Evolutionary conservation across 306 rosid genomes (phyloP), one percentile per base, ranked within the genome.

Genomic region (Heteromeles arbutifolia): DNA sequence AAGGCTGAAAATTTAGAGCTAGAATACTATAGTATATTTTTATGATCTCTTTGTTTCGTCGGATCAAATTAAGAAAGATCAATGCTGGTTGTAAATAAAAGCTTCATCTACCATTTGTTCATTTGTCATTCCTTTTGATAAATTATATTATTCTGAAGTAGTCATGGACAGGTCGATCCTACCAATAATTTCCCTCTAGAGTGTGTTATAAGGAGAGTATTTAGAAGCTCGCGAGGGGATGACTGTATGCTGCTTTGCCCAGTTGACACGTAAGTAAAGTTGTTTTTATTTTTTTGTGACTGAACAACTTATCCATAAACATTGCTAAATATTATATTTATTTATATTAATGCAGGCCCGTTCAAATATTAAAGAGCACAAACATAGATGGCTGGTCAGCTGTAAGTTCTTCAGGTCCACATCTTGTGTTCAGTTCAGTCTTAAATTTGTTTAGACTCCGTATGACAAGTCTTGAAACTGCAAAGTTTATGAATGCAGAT

Each of bases 241-340:
- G 94, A 91, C 69, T 94, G 97, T 78, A 82, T 94, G 94, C 82
- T 94, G 80, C 88, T 94, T 34, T 90, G 91, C 83, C 98, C 98
- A 13, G 92, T 84, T 79, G 98, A 94, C 80, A 90, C 88, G 98
- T 94, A 83, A 91, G 98, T 87, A 29, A 19, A 63, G 68, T 11
- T 37, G 19, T 66, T 57, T 57, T 57, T 4, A 6, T 56, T 22
- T 73, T 19, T 17, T 2, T 68, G 19, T 79, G 26, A 44, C 41
- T 68, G 13, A 82, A 69, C 59, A 41, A 15, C 54, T 22, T 70
- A 52, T 43, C 54, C 43, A 14, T 64, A 59, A 79, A 28, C 15
- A 74, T 68, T 63, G 5, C 58, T 43, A 56, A 66, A 62, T 44
- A 37, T 71, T 71, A 39, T 39, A 39, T 39, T 39, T 70, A 41